Base-by-base conservation (phyloP, 257 asterid genomes). In the Echites panduratus region DNA sequence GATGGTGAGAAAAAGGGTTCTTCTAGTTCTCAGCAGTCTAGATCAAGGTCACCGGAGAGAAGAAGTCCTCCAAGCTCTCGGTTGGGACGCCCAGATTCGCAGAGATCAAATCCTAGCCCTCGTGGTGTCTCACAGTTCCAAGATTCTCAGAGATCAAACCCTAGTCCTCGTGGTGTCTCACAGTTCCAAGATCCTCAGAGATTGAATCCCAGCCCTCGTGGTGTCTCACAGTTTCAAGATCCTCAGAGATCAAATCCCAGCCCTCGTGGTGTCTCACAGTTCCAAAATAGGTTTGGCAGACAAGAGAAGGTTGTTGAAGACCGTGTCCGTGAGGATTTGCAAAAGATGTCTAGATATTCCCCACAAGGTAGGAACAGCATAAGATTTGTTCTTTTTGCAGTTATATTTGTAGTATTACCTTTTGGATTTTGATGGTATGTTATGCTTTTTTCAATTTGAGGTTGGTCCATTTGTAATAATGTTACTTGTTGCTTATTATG, bases 31-130 rank as follows among this genome's bases (percentile, higher is more conserved):
- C 89, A 88, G 75, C 77, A 73, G 40, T 82, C 90, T 65, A 85
- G 83, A 58, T 86, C 97, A 44, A 89, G 95, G 82, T 89, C 97
- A 63, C 86, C 89, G 80, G 96, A 86, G 73, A 90, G 79, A 57
- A 86, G 88, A 87, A 92, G 97, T 81, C 97, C 98, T 66, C 79
- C 74, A 68, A 78, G 83, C 66, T 86, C 97, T 71, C 88, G 93
- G 45, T 72, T 89, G 65, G 90, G 84, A 75, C 85, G 88, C 70
- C 84, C 89, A 54, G 93, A 78, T 77, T 83, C 90, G 41, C 93
- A 85, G 80, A 87, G 81, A 76, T 84, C 95, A 74, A 85, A 87
- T 77, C 85, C 85, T 72, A 85, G 97, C 70, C 92, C 91, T 47
- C 90, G 73, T 63, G 82, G 76, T 75, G 71, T 32, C 38, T 32